A percentile compares a stretch with the other conserved stretches of the same genome.
Conservation (phyloP, 345 rosid genomes). For the Euphorbia lathyris region DNA sequence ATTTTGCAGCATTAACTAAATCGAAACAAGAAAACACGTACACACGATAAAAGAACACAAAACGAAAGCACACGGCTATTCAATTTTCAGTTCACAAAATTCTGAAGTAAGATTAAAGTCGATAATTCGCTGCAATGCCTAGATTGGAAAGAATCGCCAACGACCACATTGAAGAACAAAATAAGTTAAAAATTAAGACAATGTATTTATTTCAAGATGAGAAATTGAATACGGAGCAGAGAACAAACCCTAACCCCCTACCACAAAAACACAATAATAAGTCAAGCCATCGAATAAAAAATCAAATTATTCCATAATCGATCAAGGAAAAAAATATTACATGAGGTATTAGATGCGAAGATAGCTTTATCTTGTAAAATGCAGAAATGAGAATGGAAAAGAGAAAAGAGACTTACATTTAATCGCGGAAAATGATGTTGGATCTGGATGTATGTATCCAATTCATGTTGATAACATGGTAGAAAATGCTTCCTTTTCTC, state of each 20-base stretch:
- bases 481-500: not conserved
- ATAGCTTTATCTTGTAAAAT: not conserved
- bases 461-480: not conserved
- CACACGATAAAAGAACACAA: not conserved
- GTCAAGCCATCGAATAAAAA: not conserved
- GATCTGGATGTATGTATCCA: constrained; percentile 4
- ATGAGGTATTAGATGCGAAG: not conserved
- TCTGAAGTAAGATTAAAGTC: too few species aligned
- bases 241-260: not conserved
- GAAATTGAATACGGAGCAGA: not conserved
- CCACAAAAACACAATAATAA: not conserved
- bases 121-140: too few species aligned
- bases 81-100: too few species aligned
- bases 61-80: not conserved
- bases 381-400: not conserved
- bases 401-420: constrained; percentile 2
- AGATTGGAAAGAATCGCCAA: too few species aligned
- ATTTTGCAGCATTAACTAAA: not conserved
- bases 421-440: constrained; percentile 4
- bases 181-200: not conserved
- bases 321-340: not conserved
- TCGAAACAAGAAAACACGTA: not conserved
- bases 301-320: not conserved
- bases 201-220: not conserved
- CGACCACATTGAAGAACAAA: too few species aligned